These are phyloP conservation scores for Gyrodon lividus DNA, from an alignment of 768 basidiomycete species.

Conservation along the genomic window DNA sequence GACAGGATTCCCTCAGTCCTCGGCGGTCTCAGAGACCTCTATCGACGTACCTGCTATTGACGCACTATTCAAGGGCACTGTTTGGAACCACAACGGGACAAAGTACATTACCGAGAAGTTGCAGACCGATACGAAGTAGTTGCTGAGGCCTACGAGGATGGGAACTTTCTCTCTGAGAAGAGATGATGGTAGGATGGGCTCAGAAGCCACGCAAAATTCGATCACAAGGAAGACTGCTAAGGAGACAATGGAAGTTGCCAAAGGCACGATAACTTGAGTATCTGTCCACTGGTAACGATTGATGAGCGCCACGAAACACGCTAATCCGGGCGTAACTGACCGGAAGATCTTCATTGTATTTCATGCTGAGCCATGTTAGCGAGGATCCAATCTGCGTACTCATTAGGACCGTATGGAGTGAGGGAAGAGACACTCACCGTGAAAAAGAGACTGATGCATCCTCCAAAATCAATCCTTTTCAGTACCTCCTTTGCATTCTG, in stretches of 20 bases:
- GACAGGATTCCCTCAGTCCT: neutral
- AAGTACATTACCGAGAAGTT: constrained; percentile 17
- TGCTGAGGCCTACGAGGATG: constrained; percentile 6
- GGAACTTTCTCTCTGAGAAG: constrained; percentile 10
- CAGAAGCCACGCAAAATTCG: constrained; percentile 5
- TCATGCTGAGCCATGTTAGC: constrained; percentile 12
- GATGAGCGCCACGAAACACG: neutral
- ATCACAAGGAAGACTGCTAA: constrained; percentile 6
- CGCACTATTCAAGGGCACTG: constrained; percentile 10
- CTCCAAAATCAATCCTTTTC: constrained; percentile 15
- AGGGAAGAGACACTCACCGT: neutral
- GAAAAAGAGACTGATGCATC: constrained; percentile 5
- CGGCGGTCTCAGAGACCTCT: too few species aligned
- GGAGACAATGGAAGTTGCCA: constrained; percentile 7
- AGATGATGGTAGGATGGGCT: constrained; percentile 12
- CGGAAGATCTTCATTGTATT: constrained; percentile 15
- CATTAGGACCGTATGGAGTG: neutral
- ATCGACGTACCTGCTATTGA: constrained; percentile 7
- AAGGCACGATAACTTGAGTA: constrained; percentile 3
- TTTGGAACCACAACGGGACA: constrained; percentile 17
- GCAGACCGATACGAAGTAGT: constrained; percentile 7
- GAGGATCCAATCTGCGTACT: constrained; percentile 10
- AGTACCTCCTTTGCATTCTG: constrained; percentile 7
- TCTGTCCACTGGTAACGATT: constrained; percentile 9
- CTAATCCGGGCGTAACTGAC: neutral